A percentile compares a stretch with the other conserved stretches of the same genome.
phyloP scores from a whole-genome alignment of 2,329 filamentous ascomycete species.

The Penicillium sp. region DNA sequence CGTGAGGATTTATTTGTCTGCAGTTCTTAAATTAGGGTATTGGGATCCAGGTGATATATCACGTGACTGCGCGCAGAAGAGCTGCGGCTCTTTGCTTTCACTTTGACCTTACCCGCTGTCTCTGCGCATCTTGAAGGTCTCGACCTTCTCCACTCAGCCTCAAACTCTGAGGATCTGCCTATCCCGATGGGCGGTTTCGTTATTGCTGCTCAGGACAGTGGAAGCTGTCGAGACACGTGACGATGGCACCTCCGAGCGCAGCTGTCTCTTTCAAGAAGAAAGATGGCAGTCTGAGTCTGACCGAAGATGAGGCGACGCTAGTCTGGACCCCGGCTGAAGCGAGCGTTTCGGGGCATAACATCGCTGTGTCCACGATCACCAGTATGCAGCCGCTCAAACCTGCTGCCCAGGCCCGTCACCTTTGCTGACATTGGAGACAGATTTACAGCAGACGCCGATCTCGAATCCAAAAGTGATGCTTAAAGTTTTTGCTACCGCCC shows the following conservation, averaged over 20 bases:
- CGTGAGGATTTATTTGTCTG: too few relatives aligned
- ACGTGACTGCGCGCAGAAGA: constrained; percentile 18
- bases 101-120: background rate
- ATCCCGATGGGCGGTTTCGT: constrained; percentile 38
- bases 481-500: constrained; percentile 78
- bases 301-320: constrained; percentile 70
- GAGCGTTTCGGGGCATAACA: constrained; percentile 63
- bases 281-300: constrained; percentile 78
- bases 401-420: background rate
- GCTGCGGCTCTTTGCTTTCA: constrained; percentile 17
- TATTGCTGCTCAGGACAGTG: constrained; percentile 37
- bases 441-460: constrained; percentile 92
- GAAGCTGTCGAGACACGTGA: constrained; percentile 37
- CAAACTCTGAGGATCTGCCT: constrained; percentile 20
- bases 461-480: constrained; percentile 88
- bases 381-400: constrained; percentile 58
- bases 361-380: constrained; percentile 74
- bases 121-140: background rate
- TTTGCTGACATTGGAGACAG: constrained; percentile 44
- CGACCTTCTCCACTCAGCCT: constrained; percentile 18
- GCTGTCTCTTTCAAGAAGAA: constrained; percentile 90
- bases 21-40: background rate
- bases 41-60: constrained; percentile 10
- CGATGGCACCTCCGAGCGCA: constrained; percentile 57
- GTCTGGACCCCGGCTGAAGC: constrained; percentile 74